Conservation (phyloP, 805 yeast species). For the Phaffomyces antillensis region DNA sequence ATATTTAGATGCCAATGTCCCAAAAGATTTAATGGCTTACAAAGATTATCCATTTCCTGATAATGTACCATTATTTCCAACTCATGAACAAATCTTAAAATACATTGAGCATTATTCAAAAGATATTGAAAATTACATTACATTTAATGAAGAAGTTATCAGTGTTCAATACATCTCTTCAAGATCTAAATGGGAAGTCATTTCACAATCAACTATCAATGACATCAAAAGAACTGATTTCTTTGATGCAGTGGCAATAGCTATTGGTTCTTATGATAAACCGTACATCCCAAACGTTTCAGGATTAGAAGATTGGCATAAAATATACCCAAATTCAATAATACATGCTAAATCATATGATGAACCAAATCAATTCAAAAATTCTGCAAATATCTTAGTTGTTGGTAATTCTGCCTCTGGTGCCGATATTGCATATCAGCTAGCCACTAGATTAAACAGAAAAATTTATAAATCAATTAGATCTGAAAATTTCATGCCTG, state of each 20-base stretch:
- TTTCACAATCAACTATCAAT: conserved; percentile 25
- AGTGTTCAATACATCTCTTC: conserved; percentile 25
- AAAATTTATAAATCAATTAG: conserved; percentile 43
- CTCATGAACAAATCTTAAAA: conserved; percentile 49
- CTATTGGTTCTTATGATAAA: conserved; percentile 56
- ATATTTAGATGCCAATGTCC: conserved; percentile 62
- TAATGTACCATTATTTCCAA: conserved; percentile 46
- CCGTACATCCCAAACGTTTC: conserved; percentile 52
- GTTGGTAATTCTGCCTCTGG: conserved; percentile 82
- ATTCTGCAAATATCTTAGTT: conserved; percentile 41
- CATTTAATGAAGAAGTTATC: conserved; percentile 42
- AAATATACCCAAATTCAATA: conserved; percentile 38
- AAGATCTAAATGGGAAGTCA: conserved; percentile 37
- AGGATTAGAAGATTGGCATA: conserved; percentile 45
- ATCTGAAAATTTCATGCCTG: conserved; percentile 36
- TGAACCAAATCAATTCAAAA: conserved; percentile 33
- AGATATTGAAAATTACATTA: conserved; percentile 33
- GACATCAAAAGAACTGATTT: conserved; percentile 21
- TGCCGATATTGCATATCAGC: conserved; percentile 60
- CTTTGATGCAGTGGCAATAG: conserved; percentile 57
- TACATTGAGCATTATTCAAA: conserved; percentile 54
- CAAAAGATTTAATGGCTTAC: conserved; percentile 60
- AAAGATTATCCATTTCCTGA: conserved; percentile 43
- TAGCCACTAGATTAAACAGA: conserved; percentile 36
- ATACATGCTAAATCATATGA: conserved; percentile 54